Evolutionary conservation across 2,329 filamentous ascomycete species (phyloP).

Genomic region (Aspergillus clavatus): DNA sequence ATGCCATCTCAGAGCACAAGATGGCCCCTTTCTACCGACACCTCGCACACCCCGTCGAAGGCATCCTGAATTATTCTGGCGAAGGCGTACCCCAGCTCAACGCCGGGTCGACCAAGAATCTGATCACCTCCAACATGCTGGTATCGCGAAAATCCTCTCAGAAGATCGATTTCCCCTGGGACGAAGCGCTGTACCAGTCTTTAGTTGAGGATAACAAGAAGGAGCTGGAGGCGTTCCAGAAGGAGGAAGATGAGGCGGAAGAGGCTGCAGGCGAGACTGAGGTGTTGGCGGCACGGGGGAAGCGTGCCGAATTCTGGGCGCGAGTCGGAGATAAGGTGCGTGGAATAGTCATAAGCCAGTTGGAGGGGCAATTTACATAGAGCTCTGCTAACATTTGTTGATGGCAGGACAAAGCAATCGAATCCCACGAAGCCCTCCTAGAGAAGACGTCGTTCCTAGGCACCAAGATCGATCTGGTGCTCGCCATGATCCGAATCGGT

Average conservation of each 20-base stretch:
- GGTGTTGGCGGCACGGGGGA: slow-evolving; percentile 84
- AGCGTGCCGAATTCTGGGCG: slow-evolving; percentile 94
- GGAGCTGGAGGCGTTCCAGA: slow-evolving; percentile 71
- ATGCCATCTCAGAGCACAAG: slow-evolving; percentile 60
- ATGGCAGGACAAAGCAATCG: slow-evolving; percentile 81
- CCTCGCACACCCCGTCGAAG: slow-evolving; percentile 63
- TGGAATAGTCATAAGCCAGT: background rate
- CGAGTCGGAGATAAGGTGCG: slow-evolving; percentile 89
- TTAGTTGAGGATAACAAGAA: slow-evolving; percentile 72
- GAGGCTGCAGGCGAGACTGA: slow-evolving; percentile 97
- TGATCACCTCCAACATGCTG: slow-evolving; percentile 67
- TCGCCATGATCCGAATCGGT: slow-evolving; percentile 92
- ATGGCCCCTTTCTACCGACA: slow-evolving; percentile 65
- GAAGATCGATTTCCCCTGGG: slow-evolving; percentile 74
- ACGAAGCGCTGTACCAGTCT: slow-evolving; percentile 78
- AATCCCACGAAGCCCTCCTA: slow-evolving; percentile 85
- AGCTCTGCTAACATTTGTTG: slow-evolving; percentile 3
- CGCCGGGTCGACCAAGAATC: slow-evolving; percentile 42
- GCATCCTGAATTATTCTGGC: slow-evolving; percentile 71
- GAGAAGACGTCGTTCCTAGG: slow-evolving; percentile 97
- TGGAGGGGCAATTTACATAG: too few species aligned
- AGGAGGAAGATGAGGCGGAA: slow-evolving; percentile 86
- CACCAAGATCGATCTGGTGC: slow-evolving; percentile 93
- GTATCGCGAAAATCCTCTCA: slow-evolving; percentile 63
- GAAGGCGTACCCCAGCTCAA: slow-evolving; percentile 54